Percentiles rank a stretch among this genome's conserved stretches.
Evolutionary conservation across 1,139 yeast genomes (phyloP).

Genomic region (Blastobotrys niveus): DNA sequence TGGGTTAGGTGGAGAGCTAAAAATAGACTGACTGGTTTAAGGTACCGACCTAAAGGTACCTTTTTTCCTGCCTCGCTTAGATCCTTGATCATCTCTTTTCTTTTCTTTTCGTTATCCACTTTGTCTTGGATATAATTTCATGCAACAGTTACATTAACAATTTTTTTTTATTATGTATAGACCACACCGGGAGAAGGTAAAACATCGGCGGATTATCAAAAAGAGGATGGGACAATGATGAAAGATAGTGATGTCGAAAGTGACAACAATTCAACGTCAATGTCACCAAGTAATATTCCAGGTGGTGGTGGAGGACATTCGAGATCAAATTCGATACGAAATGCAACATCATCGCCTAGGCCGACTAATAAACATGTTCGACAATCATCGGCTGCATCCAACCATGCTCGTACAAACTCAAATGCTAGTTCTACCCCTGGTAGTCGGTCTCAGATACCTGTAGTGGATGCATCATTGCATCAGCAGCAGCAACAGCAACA

Average conservation of each 20-base stretch:
- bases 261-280: slow-evolving; percentile 12
- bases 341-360: background rate
- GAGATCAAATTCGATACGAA: slow-evolving; percentile 1
- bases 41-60: too few species aligned
- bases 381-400: background rate
- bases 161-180: slow-evolving; percentile 17
- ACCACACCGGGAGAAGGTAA: slow-evolving; percentile 31
- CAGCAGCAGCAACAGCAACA: background rate
- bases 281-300: background rate
- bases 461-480: too few species aligned
- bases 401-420: background rate
- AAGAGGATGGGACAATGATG: slow-evolving; percentile 23
- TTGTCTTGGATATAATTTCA: background rate
- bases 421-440: background rate
- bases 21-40: too few species aligned
- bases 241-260: slow-evolving; percentile 26
- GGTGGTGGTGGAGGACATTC: slow-evolving; percentile 1
- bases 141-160: slow-evolving; percentile 11
- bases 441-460: background rate
- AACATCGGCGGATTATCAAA: slow-evolving; percentile 28
- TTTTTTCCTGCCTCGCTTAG: too few species aligned
- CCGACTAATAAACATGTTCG: background rate
- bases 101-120: too few species aligned
- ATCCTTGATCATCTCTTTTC: too few species aligned
- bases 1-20: too few species aligned